Base-by-base conservation (phyloP, 2,329 filamentous ascomycete species). In the Phyllosticta citriasiana region DNA sequence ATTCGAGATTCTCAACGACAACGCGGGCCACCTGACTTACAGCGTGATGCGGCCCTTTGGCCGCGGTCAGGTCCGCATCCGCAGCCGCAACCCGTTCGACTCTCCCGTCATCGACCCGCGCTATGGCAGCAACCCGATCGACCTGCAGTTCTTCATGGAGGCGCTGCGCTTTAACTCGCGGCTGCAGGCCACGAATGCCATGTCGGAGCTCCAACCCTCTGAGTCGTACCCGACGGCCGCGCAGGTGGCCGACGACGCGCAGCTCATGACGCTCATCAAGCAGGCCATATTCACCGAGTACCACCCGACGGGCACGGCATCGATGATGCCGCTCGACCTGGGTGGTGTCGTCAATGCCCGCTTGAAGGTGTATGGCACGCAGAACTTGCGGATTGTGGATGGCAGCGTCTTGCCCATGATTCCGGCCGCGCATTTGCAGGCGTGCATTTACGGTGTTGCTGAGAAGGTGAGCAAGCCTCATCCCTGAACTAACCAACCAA, bases 271-370 rank as follows among this genome's bases (percentile, higher is more conserved):
- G n/a, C 62, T 67, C 47, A 61, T 63, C 30, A 60, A 60, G 35
- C 5, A 55, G 53, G 66, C 61, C 40, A 27, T 71, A 52, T 64
- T 64, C 60, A 53, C 69, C 68, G n/a, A 68, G 64, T 1, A 65
- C 69, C 72, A 74, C 60, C 68, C 71, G 7, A 64, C 61, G 7
- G 67, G 72, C 7, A 70, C 68, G 0, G 70, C 67, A 59, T 66
- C 67, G 59, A 68, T 72, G 67, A 65, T 69, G 10, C 64, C 67
- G 5, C 65, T 59, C 12, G 65, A 69, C 2, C 55, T 66, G 4
- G 70, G 70, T 1, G 70, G 69, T 56, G 69, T 72, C 4, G 70
- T 72, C 0, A 65, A 70, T 54, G 55, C 35, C 2, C 51, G 66
- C 7, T 57, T 72, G 25, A 68, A 63, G 60, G 70, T 71, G 6